Evolutionary conservation across 306 rosid genomes (phyloP).

Genomic region (Echinosophora koreensis): DNA sequence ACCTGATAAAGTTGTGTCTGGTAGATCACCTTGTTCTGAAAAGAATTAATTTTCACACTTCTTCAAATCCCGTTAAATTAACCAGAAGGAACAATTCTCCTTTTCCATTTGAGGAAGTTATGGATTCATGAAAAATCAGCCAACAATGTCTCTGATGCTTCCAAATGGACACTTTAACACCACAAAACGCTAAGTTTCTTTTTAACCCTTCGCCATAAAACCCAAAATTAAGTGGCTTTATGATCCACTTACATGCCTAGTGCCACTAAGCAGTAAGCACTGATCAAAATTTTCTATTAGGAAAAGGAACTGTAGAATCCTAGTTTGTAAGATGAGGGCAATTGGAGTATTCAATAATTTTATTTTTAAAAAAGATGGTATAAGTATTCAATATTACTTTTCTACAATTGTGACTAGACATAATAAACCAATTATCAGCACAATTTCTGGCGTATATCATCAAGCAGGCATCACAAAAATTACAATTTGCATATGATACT

Average conservation of each 20-base stretch:
- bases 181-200: background rate
- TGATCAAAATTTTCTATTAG: background rate
- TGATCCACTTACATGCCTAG: slow-evolving; percentile 14
- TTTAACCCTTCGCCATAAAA: slow-evolving; percentile 3
- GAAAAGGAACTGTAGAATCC: background rate
- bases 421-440: no score
- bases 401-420: no score
- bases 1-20: slow-evolving; percentile 44
- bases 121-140: slow-evolving; percentile 20
- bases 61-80: slow-evolving; percentile 32
- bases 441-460: no score
- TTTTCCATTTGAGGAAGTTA: background rate
- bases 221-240: background rate
- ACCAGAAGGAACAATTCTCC: slow-evolving; percentile 23
- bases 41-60: slow-evolving; percentile 14
- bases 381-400: no score
- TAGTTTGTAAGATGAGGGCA: background rate
- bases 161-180: slow-evolving; percentile 52
- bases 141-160: slow-evolving; percentile 44
- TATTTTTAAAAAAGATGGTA: background rate
- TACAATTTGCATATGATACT: no score
- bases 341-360: background rate
- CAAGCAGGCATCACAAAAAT: no score
- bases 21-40: slow-evolving; percentile 33
- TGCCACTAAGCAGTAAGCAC: background rate